Conservation (phyloP, 495 filamentous ascomycete genomes). For the Xylaria sp. region DNA sequence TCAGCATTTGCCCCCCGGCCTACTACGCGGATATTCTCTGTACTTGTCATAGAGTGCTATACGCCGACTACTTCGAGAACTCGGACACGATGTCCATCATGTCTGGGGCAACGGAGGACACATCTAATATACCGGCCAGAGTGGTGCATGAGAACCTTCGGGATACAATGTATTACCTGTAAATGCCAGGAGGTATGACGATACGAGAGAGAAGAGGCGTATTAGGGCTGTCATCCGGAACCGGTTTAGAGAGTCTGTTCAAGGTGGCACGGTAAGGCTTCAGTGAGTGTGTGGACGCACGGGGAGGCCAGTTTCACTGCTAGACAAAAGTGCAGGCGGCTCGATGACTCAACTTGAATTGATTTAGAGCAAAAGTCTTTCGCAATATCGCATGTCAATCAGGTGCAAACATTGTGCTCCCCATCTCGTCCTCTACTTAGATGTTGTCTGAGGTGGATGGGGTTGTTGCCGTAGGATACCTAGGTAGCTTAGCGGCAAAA, state of each 20-base stretch:
- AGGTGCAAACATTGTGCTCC: not conserved
- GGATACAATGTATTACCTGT: slow-evolving; percentile 81
- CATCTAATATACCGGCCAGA: not conserved
- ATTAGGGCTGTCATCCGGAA: not conserved
- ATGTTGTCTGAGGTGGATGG: not conserved
- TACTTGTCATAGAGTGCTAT: slow-evolving; percentile 70
- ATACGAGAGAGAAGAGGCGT: not conserved
- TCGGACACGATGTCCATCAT: slow-evolving; percentile 38
- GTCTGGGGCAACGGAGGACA: slow-evolving; percentile 7
- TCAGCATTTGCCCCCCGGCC: slow-evolving; percentile 80
- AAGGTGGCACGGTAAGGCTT: not conserved
- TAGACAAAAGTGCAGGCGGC: not conserved
- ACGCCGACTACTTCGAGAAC: slow-evolving; percentile 63
- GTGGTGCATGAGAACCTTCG: slow-evolving; percentile 57
- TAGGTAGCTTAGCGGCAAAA: not conserved
- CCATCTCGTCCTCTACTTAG: not conserved
- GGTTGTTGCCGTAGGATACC: not conserved
- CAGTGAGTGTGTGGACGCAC: not conserved
- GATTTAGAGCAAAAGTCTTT: not conserved
- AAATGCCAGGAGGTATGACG: not conserved
- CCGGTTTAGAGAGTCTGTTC: not conserved
- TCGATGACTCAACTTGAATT: no score
- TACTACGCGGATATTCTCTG: slow-evolving; percentile 85
- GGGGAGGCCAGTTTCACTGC: not conserved
- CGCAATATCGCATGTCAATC: not conserved